Base-by-base conservation (phyloP, 345 rosid species). In the Raphanus raphanistrum region DNA sequence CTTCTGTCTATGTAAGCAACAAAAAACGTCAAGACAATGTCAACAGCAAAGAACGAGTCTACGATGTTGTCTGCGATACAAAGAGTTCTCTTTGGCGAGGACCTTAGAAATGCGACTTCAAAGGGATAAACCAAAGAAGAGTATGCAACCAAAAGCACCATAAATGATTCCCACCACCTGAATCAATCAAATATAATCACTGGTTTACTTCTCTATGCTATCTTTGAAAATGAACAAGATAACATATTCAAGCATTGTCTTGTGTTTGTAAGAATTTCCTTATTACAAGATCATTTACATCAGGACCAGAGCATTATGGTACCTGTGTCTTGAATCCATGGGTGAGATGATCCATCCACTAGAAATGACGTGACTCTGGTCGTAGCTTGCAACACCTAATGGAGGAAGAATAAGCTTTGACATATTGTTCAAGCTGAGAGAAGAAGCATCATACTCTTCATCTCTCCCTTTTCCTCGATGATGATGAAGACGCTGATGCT, bases 331-430 rank as follows among this genome's bases (percentile, higher is more conserved):
- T 36, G 98, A 89, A 76, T 90, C 84, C 97, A 92, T 83, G 3
- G 96, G 97, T 55, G 93, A 86, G 71, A 84, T 84, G 79, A 92
- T 74, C 93, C 93, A 78, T 74, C 90, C 88, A 70, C 64, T 83
- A 15, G 92, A 80, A 31, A 50, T 68, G 3, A 62, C 50, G 60
- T 75, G 82, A 41, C 79, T 85, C 70, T 88, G 93, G 82, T 80
- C 87, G 21, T 66, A 73, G 83, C 85, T 79, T 0, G 97, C 86
- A 72, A 79, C 85, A 35, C 98, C 98, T 12, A 94, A 72, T 2
- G 98, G 98, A 9, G 97, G 98, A 69, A 94, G 93, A 74, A 92
- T 90, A 66, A 94, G 78, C 82, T 92, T 94, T 17, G 96, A 89
- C 15, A 90, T 76, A 77, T 79, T 88, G 66, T 80, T 85, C 77